A percentile compares a stretch with the other conserved stretches of the same genome.
phyloP scores from a whole-genome alignment of 1,284 basidiomycete species.

The Phylloboletellus chloephorus region DNA sequence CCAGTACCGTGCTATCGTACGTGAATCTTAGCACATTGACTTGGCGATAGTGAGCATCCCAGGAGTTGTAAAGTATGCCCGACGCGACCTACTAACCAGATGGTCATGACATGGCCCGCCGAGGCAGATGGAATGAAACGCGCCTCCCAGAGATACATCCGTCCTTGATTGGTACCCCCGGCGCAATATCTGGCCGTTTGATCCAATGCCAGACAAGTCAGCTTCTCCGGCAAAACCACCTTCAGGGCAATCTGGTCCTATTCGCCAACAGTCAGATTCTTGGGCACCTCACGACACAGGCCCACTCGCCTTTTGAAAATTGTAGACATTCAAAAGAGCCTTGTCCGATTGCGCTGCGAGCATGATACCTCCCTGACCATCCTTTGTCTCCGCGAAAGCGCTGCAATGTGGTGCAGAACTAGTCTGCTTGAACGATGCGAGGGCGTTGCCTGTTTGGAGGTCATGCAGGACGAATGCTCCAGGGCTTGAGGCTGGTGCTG shows the following conservation, averaged over 20 bases:
- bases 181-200: slow-evolving; percentile 73
- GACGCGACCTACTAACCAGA: slow-evolving; percentile 65
- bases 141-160: slow-evolving; percentile 93
- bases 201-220: slow-evolving; percentile 76
- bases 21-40: slow-evolving; percentile 82
- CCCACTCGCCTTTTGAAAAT: slow-evolving; percentile 74
- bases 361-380: slow-evolving; percentile 70
- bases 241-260: slow-evolving; percentile 87
- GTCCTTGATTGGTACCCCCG: slow-evolving; percentile 82
- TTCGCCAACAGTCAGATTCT: slow-evolving; percentile 6
- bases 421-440: slow-evolving; percentile 75
- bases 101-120: slow-evolving; percentile 11
- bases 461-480: slow-evolving; percentile 67
- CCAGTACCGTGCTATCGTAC: slow-evolving; percentile 70
- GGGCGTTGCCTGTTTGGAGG: slow-evolving; percentile 59
- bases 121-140: slow-evolving; percentile 8
- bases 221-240: slow-evolving; percentile 85
- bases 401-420: slow-evolving; percentile 54
- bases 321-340: slow-evolving; percentile 73
- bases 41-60: slow-evolving; percentile 94
- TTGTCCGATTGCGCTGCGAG: slow-evolving; percentile 76
- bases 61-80: slow-evolving; percentile 82
- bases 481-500: slow-evolving; percentile 34
- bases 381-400: slow-evolving; percentile 54
- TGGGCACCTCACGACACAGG: slow-evolving; percentile 24